Base-by-base conservation (phyloP, 345 rosid species). In the Gossypium mustelinum region DNA sequence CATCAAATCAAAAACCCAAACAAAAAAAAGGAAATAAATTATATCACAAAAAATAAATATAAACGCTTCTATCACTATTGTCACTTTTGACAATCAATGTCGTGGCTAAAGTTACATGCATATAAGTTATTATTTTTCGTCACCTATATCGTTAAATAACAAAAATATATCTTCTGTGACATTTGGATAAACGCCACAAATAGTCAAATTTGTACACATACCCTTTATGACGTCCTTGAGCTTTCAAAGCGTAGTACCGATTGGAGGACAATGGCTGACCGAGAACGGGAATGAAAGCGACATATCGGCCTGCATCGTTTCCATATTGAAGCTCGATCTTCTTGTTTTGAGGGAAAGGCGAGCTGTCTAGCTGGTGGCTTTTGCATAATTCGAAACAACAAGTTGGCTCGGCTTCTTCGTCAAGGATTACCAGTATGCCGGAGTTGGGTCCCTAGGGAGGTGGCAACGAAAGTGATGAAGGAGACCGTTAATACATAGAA, bases 331-430 rank as follows among this genome's bases (percentile, higher is more conserved):
- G 76, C 0, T 17, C 34, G 2, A 87, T 55, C 10, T 55, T 18
- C 81, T 70, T 80, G 85, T 85, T 85, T 59, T 85, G 87, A 67
- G 88, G 88, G 76, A 85, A 85, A 44, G 88, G 90, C 11, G 79
- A 59, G 60, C 57, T 47, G 2, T 8, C 57, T 16, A 83, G 64
- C 9, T 1, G 27, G 39, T 50, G 16, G 62, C 58, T 70, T 34
- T 82, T 72, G 61, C 74, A 80, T 51, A 47, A 16, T 18, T 84
- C 86, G 22, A 75, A 85, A 62, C 81, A 84, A 56, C 2, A 55
- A 44, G 82, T 77, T 2, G 72, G 18, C 41, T 70, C 76, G 14
- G 76, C 80, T 77, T 83, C 90, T 69, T 85, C 87, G 17, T 87
- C 90, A 66, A 72, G 79, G 58, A 87, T 72, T 0, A 87, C 85